These are phyloP conservation scores for Aphanocladium album DNA, from an alignment of 2,329 filamentous ascomycete species.

Conservation along the genomic window DNA sequence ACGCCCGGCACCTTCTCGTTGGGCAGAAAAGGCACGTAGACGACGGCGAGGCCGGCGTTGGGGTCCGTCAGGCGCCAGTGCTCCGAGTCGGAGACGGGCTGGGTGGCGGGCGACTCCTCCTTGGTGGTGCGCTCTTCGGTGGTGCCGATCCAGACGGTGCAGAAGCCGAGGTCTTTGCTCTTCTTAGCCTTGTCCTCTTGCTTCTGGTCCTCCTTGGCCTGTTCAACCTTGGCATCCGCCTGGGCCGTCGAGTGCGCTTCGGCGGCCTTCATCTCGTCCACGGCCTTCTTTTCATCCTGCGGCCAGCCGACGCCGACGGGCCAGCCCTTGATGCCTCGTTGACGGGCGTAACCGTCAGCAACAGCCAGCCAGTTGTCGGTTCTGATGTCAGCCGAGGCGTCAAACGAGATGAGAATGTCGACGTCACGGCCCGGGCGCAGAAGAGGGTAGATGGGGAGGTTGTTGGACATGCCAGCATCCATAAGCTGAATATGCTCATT, in stretches of 20 bases:
- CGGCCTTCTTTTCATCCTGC: conserved; percentile 43
- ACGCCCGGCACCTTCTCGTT: conserved; percentile 76
- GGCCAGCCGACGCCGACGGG: conserved; percentile 95
- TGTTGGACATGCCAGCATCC: conserved; percentile 99
- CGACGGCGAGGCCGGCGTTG: conserved; percentile 77
- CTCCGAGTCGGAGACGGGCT: conserved; percentile 55
- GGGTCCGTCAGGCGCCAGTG: conserved; percentile 65
- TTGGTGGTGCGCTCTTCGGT: conserved; percentile 64
- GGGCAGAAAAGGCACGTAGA: conserved; percentile 85
- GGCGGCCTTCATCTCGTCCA: conserved; percentile 56
- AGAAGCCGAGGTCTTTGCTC: conserved; percentile 71
- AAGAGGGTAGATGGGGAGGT: conserved; percentile 90
- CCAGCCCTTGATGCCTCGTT: conserved; percentile 91
- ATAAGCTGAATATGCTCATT: conserved; percentile 74
- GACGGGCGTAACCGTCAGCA: conserved; percentile 84
- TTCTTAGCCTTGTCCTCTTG: conserved; percentile 30
- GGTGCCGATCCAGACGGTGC: conserved; percentile 90
- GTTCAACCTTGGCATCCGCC: conserved; percentile 57
- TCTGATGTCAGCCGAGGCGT: conserved; percentile 88
- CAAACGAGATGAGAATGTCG: conserved; percentile 87
- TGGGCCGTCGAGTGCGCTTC: conserved; percentile 56
- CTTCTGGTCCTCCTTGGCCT: conserved; percentile 49
- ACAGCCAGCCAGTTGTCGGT: conserved; percentile 96
- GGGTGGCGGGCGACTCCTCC: conserved; percentile 46
- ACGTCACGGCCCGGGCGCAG: conserved; percentile 83